phyloP scores from a whole-genome alignment of 1,284 basidiomycete species.

The Fomes fomentarius region DNA sequence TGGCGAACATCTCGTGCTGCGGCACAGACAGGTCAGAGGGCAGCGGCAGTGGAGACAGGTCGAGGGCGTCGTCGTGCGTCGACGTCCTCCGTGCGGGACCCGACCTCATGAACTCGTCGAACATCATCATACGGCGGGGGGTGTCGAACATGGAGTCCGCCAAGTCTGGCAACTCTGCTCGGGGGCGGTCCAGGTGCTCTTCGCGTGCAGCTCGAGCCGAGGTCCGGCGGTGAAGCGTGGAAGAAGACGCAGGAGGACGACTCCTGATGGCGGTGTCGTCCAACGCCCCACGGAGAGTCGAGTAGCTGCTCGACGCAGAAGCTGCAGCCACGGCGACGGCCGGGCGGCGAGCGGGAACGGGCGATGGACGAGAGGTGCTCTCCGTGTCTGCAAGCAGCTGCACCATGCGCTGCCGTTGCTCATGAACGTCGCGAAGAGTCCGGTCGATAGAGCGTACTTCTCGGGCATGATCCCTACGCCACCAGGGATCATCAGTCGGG shows the following conservation, averaged over 20 bases:
- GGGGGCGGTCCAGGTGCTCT: too few species aligned
- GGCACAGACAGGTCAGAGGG: too few species aligned
- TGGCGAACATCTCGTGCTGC: too few species aligned
- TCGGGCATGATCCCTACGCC: constrained; percentile 5
- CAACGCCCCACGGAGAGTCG: constrained; percentile 19
- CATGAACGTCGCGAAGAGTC: constrained; percentile 16
- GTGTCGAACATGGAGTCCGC: too few species aligned
- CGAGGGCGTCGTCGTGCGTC: neutral
- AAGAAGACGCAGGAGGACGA: neutral
- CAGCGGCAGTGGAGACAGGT: neutral
- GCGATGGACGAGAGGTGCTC: neutral
- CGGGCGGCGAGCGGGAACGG: neutral
- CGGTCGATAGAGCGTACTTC: constrained; percentile 6
- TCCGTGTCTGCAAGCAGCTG: constrained; percentile 11
- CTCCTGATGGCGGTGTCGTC: constrained; percentile 6
- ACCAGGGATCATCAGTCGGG: neutral
- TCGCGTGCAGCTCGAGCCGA: too few species aligned
- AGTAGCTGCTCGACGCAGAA: constrained; percentile 14
- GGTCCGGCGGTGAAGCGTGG: neutral
- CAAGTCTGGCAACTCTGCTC: too few species aligned
- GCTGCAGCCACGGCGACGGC: neutral
- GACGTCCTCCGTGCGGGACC: too few species aligned
- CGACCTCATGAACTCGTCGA: too few species aligned
- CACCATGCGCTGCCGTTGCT: constrained; percentile 9
- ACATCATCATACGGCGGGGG: too few species aligned